Base-by-base conservation (phyloP, 176 grass and related monocot genomes). In the Triticum turgidum region DNA sequence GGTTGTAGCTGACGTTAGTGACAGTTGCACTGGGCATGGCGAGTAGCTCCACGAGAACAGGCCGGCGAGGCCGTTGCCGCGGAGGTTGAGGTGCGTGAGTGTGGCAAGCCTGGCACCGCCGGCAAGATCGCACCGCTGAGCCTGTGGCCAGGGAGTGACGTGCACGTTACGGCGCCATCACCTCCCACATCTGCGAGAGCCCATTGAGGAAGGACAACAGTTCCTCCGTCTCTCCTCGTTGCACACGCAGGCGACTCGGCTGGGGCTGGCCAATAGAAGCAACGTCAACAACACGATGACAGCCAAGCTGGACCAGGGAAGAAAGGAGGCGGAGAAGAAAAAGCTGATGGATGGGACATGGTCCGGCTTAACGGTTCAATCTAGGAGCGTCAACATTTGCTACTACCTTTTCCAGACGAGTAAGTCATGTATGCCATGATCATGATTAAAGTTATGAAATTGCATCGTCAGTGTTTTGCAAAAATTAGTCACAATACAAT, bases 1-100 rank as follows among this genome's bases (percentile, higher is more conserved):
- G 30, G 65, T 88, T 88, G 81, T 65, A 39, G 75, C 89, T 87
- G 84, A 90, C 80, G 66, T 90, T 84, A 32, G 86, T 33, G 18
- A 73, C 10, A 10, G 34, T 9, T 18, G 34, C 73, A 21, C 24
- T 82, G 73, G 62, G 17, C 6, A 86, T 1, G 51, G 29, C 64
- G 20, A 90, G 11, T 52, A 90, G 1, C 7, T 22, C 80, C 54
- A 42, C 9, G 13, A 71, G 84, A 65, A 90, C 41, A 13, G 38
- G 3, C 84, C 65, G 41, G 42, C 24, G 3, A 45, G 44, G 44
- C 44, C 3, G 11, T 45, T 12, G 11, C 44, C 1, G 11, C 3
- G 12, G 44, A 87, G 84, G 73, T 87, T 83, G 73, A 90, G 84
- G 64, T 90, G 73, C 12, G 74, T 78, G 65, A 90, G 84, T 5